Percentiles rank a stretch among this genome's conserved stretches.
Conservation (phyloP, 768 basidiomycete species). For the Lentinula boryana region DNA sequence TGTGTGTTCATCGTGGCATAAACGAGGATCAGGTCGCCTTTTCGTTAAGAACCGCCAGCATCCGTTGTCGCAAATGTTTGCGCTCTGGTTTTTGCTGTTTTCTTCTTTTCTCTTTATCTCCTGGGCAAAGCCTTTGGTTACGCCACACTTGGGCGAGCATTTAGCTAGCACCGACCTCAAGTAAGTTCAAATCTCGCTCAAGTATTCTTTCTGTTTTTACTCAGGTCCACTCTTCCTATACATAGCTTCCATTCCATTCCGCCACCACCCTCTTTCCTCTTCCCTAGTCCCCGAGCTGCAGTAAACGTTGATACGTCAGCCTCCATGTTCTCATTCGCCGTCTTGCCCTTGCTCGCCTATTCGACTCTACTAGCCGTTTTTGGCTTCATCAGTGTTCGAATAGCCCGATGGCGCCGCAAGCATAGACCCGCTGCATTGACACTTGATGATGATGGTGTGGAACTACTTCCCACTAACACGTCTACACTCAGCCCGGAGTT, state of each 20-base stretch:
- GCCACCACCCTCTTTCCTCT: not conserved
- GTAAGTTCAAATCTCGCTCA: not conserved
- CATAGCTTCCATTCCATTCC: not conserved
- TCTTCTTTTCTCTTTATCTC: not conserved
- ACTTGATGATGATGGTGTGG: constrained; percentile 3
- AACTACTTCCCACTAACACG: constrained; percentile 2
- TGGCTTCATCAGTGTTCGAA: constrained; percentile 6
- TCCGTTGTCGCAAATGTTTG: not conserved
- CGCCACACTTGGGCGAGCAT: not conserved
- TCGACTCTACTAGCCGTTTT: constrained; percentile 1
- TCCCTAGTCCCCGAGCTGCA: not conserved
- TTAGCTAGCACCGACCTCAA: not conserved
- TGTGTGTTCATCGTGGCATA: not conserved
- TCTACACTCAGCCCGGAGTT: constrained; percentile 1
- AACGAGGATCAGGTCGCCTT: not conserved
- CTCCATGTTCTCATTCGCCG: not conserved
- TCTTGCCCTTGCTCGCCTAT: constrained; percentile 1
- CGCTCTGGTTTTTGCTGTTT: constrained; percentile 1
- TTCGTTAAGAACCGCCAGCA: constrained; percentile 1
- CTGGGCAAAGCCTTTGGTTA: not conserved
- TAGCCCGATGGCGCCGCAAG: constrained; percentile 3
- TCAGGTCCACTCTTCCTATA: not conserved
- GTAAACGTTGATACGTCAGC: not conserved
- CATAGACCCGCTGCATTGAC: constrained; percentile 1
- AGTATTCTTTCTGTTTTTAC: not conserved